Conservation (phyloP, 495 filamentous ascomycete genomes). For the Neurospora cerealis region DNA sequence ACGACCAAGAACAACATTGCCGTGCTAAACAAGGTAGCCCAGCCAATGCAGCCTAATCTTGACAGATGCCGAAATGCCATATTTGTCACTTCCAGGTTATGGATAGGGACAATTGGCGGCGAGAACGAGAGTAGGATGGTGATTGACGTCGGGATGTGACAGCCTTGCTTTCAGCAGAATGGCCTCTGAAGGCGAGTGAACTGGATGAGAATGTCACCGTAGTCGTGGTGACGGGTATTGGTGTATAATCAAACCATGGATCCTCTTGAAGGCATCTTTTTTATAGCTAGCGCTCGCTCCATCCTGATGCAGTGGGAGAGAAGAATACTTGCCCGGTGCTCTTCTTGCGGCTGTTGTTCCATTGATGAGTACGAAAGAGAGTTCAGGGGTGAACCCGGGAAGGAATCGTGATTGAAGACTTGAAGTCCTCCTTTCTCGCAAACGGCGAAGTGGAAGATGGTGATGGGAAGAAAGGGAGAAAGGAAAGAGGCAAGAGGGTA, state of each 20-base stretch:
- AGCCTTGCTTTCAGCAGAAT: too few relatives aligned
- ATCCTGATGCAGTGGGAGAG: not conserved
- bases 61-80: too few relatives aligned
- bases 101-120: too few relatives aligned
- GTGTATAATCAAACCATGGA: too few relatives aligned
- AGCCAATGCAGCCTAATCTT: too few relatives aligned
- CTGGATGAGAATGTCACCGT: not conserved
- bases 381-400: not conserved
- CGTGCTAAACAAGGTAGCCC: constrained; percentile 16
- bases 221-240: not conserved
- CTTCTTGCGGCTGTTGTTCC: not conserved
- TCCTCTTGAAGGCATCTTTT: not conserved
- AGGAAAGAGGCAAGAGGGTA: not conserved
- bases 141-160: too few relatives aligned
- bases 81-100: too few relatives aligned
- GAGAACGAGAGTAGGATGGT: too few relatives aligned
- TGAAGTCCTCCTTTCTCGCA: not conserved
- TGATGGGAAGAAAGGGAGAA: not conserved
- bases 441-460: not conserved
- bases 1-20: constrained; percentile 97
- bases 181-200: too few relatives aligned
- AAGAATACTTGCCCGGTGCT: not conserved
- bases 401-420: not conserved
- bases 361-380: not conserved
- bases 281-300: not conserved